These are phyloP conservation scores for Pythium volutum DNA, from an alignment of 352 stramenopile genomes.

Conservation along the genomic window DNA sequence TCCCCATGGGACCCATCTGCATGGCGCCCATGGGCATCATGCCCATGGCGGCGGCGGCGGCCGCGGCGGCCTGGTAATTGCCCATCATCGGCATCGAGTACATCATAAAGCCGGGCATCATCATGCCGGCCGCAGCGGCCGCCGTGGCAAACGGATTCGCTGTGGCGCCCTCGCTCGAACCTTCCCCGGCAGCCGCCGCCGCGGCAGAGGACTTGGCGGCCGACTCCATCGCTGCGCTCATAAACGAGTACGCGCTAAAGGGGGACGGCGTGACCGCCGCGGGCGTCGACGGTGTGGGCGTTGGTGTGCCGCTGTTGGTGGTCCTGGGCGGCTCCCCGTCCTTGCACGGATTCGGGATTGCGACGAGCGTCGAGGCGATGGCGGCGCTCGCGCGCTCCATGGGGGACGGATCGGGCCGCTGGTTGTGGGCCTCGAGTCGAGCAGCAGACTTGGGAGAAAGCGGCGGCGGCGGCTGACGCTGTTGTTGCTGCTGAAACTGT, in stretches of 20 bases:
- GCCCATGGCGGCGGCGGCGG: constrained; percentile 30
- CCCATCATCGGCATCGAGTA: constrained; percentile 79
- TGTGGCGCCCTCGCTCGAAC: neutral
- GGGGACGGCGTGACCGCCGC: constrained; percentile 22
- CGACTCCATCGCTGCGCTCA: constrained; percentile 16
- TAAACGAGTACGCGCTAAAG: constrained; percentile 25
- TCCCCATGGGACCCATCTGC: constrained; percentile 47
- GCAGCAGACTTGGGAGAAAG: constrained; percentile 13
- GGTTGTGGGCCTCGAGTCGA: constrained; percentile 18
- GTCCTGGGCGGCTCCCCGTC: neutral
- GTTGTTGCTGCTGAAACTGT: constrained; percentile 13
- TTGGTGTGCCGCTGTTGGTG: neutral
- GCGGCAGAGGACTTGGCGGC: neutral
- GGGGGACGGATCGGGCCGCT: constrained; percentile 15
- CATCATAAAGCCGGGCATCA: constrained; percentile 85
- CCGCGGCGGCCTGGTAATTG: constrained; percentile 31
- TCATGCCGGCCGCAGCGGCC: constrained; percentile 47
- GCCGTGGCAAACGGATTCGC: constrained; percentile 16
- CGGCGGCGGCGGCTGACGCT: constrained; percentile 10
- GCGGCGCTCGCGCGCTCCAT: constrained; percentile 19
- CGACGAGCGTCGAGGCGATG: constrained; percentile 36
- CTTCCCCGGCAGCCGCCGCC: neutral
- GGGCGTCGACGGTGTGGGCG: constrained; percentile 5
- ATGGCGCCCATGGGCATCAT: constrained; percentile 52
- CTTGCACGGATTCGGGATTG: constrained; percentile 31